phyloP scores from a whole-genome alignment of 139 green algal genomes.

The Chlamydomonas sphaeroides region DNA sequence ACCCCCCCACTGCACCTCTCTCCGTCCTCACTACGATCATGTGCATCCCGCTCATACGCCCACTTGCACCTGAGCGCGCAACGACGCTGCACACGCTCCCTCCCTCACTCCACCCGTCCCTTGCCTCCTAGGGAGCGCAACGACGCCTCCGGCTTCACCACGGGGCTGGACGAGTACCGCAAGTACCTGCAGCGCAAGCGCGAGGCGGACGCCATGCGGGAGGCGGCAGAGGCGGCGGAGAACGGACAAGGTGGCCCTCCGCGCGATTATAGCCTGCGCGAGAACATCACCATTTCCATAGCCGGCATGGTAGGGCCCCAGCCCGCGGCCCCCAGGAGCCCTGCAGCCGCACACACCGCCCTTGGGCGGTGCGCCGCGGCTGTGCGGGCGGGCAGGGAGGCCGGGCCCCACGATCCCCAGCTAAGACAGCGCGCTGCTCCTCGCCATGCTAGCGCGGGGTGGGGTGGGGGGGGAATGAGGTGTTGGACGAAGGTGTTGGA shows the following conservation, averaged over 20 bases:
- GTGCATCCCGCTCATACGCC: too few species aligned
- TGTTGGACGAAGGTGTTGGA: too few species aligned
- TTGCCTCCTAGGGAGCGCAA: conserved; percentile 70
- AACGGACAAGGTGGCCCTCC: conserved; percentile 10
- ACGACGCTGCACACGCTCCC: neutral
- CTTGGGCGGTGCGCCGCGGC: too few species aligned
- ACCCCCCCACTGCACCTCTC: too few species aligned
- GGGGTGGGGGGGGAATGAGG: too few species aligned
- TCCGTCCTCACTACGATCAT: too few species aligned
- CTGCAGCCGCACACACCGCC: too few species aligned
- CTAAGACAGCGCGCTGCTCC: too few species aligned
- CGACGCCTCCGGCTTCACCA: conserved; percentile 74
- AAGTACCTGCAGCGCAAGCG: conserved; percentile 67
- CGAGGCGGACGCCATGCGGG: conserved; percentile 59
- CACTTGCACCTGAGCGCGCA: too few species aligned
- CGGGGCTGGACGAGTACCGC: conserved; percentile 76
- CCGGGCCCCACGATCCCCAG: too few species aligned
- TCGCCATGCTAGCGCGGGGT: too few species aligned
- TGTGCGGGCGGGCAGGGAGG: too few species aligned
- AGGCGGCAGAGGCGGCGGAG: conserved; percentile 28
- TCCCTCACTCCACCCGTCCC: neutral
- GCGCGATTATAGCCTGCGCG: conserved; percentile 19
- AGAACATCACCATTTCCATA: conserved; percentile 23
- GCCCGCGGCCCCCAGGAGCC: neutral
- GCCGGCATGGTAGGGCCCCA: conserved; percentile 10